Evolutionary conservation across 2,329 filamentous ascomycete genomes (phyloP), one percentile per base, ranked within the genome.

Genomic region (Reticulascus tulasneorum): DNA sequence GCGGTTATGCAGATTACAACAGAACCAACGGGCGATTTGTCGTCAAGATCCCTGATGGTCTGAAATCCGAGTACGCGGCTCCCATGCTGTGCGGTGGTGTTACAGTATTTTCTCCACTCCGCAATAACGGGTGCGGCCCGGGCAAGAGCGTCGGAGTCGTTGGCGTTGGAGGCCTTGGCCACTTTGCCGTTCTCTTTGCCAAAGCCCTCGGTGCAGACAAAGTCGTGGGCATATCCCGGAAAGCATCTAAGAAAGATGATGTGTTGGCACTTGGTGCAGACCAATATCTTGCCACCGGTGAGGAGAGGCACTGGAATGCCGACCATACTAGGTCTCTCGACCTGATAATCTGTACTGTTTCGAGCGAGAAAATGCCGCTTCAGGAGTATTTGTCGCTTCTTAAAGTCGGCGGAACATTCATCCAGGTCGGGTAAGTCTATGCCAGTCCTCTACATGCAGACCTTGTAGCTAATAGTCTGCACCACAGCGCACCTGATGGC

Each of bases 21-120:
- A 53, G 60, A 10, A 51, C 48, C 20, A 51, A 54, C 8, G 54
- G 51, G 13, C 55, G 55, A 39, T 86, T 84, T 38, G 64, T 64
- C 13, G 45, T 72, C 45, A 65, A 64, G 46, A 68, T 73, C 28
- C 67, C 67, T 7, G 59, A 66, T 4, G 56, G 54, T 5, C 37
- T 73, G 5, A 44, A 54, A 2, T 59, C 58, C 1, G 66, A 64
- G 31, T 43, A 59, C 26, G 65, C 66, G 3, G 69, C 82, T 15
- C 82, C 83, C 4, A 78, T 87, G 73, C 66, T 87, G 20, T 87
- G 84, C 51, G 84, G 73, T 17, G 83, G 84, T 9, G 71, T 86
- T 21, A 88, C 84, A 0, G 66, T 82, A 6, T 88, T 71, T 53
- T 66, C 70, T 9, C 83, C 84, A 1, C 56, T 88, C 27, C 66